Percentiles rank a stretch among this genome's conserved stretches.
phyloP scores from a whole-genome alignment of 805 yeast species.

The Cyberlindnera amylophila region DNA sequence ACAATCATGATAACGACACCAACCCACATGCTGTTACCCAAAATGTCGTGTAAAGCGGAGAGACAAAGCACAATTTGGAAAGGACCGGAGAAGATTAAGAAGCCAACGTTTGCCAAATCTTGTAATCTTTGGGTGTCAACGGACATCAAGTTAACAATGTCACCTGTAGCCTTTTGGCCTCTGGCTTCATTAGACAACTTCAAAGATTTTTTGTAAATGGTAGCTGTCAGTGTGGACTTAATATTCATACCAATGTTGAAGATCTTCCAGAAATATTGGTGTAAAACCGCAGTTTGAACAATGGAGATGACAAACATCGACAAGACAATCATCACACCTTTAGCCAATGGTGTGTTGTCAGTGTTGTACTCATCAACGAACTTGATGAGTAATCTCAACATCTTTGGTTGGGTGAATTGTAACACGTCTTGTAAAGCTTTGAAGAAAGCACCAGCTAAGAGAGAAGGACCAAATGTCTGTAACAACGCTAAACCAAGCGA shows the following conservation, averaged over 20 bases:
- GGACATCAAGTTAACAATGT: constrained; percentile 90
- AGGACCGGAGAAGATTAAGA: constrained; percentile 90
- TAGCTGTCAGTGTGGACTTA: constrained; percentile 63
- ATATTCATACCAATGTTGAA: constrained; percentile 76
- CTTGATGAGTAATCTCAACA: constrained; percentile 61
- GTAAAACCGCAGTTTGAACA: constrained; percentile 72
- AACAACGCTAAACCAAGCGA: constrained; percentile 60
- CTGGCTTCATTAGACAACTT: constrained; percentile 69
- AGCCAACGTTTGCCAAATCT: constrained; percentile 73
- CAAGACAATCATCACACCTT: constrained; percentile 70
- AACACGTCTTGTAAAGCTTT: constrained; percentile 74
- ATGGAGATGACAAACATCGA: constrained; percentile 74
- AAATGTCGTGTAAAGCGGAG: constrained; percentile 60
- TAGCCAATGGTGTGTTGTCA: constrained; percentile 50
- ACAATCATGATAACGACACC: constrained; percentile 78
- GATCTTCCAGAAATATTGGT: constrained; percentile 73
- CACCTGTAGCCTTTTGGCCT: constrained; percentile 77
- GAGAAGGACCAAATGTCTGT: constrained; percentile 67
- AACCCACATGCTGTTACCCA: constrained; percentile 95
- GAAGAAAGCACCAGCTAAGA: constrained; percentile 66
- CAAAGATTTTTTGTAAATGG: constrained; percentile 65
- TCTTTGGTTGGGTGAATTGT: constrained; percentile 83
- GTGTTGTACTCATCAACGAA: constrained; percentile 49
- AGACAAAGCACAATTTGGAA: constrained; percentile 80
- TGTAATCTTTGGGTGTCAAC: constrained; percentile 89